phyloP scores from a whole-genome alignment of 208 protist species.

The Leishmania lainsoni region DNA sequence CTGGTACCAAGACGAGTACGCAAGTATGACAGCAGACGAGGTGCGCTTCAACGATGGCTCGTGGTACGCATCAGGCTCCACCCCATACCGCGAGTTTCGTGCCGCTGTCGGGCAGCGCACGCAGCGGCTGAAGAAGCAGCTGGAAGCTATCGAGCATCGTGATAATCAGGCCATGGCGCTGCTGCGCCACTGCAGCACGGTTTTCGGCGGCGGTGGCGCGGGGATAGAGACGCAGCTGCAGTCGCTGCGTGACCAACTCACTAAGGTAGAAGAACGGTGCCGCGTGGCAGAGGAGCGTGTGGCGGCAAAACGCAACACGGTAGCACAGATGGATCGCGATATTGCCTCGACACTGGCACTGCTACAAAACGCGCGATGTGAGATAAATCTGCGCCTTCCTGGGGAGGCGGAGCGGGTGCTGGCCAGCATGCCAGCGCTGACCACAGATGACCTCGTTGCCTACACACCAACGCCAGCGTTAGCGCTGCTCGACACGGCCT shows the following conservation, averaged over 20 bases:
- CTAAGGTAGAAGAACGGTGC: slow-evolving; percentile 40
- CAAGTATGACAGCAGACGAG: slow-evolving; percentile 55
- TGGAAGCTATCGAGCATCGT: slow-evolving; percentile 31
- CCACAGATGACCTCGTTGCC: slow-evolving; percentile 20
- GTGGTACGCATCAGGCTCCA: slow-evolving; percentile 78
- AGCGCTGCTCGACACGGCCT: neutral
- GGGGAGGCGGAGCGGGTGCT: slow-evolving; percentile 37
- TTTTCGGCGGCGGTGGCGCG: slow-evolving; percentile 35
- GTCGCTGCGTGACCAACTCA: slow-evolving; percentile 49
- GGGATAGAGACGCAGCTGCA: slow-evolving; percentile 42
- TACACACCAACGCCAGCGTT: slow-evolving; percentile 10
- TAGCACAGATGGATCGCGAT: slow-evolving; percentile 57
- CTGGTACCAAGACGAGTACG: slow-evolving; percentile 90
- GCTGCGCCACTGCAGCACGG: slow-evolving; percentile 47
- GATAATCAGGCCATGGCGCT: slow-evolving; percentile 48
- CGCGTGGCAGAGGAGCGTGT: slow-evolving; percentile 34
- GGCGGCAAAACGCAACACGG: slow-evolving; percentile 30
- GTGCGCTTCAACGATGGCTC: slow-evolving; percentile 61
- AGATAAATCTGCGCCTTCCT: slow-evolving; percentile 50
- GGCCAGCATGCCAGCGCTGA: slow-evolving; percentile 20
- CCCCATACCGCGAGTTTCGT: slow-evolving; percentile 82
- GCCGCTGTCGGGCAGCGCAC: slow-evolving; percentile 50
- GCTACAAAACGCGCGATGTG: slow-evolving; percentile 46
- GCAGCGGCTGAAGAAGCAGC: slow-evolving; percentile 50
- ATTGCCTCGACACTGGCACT: slow-evolving; percentile 45